Evolutionary conservation across 129 eudicot species (phyloP), one percentile per base, ranked within the genome.

Genomic region (Chrysanthemum makinoi): DNA sequence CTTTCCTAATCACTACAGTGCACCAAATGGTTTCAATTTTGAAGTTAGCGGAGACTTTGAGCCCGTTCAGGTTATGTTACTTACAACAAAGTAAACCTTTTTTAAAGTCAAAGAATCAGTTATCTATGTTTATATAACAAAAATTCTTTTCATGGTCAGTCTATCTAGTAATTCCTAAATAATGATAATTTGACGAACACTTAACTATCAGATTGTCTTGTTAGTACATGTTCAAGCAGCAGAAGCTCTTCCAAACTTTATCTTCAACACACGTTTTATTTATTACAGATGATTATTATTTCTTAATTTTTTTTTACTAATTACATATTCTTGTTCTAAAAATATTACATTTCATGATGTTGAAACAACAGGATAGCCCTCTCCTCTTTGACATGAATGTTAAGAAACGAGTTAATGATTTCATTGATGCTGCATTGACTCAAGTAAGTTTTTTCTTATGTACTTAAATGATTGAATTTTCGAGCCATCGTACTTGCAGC

Each of bases 1-100:
- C 35, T 93, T 93, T 85, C 95, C 98, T 62, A 80, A 20, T 33
- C 98, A 87, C 62, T 93, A 93, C 52, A 85, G 98, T 60, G 87
- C 98, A 46, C 98, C 98, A 3, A 19, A 78, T 52, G 95, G 91
- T 9, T 93, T 93, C 77, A 73, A 83, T 82, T 93, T 93, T 76
- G 98, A 93, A 85, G 96, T 93, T 71, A 64, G 78, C 28, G 85
- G 78, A 22, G 70, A 69, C 52, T 75, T 76, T 46, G 73, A 79
- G 62, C 98, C 96, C 14, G 91, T 93, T 77, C 98, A 92, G 98
- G 97, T 91, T 66, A 62, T 16, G 44, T 75, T 35, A 11, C 72
- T 67, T n/a, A 43, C 22, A 10, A 47, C 26, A 61, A 66, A 18
- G 65, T 57, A 62, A 66, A 66, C 39, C 17, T 26, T 63, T 69